Evolutionary conservation across 2,329 filamentous ascomycete species (phyloP).

Genomic region (Knufia fluminis): DNA sequence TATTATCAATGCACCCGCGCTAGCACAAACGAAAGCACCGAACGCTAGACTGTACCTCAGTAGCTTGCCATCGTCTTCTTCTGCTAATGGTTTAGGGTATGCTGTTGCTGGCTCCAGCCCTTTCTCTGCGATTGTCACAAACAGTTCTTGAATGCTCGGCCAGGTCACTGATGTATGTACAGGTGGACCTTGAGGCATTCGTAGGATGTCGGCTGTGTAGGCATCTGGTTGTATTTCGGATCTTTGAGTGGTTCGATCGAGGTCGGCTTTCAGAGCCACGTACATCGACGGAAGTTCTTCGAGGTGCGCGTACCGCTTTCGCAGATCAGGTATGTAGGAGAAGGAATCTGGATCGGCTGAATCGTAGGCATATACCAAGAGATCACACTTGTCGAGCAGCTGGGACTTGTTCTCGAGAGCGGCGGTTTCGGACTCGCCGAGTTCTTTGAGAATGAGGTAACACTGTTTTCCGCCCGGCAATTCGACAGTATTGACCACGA

Average conservation of each 20-base stretch:
- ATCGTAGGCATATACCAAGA: constrained; percentile 93
- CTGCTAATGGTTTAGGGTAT: constrained; percentile 83
- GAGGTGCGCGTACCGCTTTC: constrained; percentile 69
- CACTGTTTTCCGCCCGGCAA: constrained; percentile 93
- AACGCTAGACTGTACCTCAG: constrained; percentile 79
- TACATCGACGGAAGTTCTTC: constrained; percentile 88
- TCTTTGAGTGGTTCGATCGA: constrained; percentile 93
- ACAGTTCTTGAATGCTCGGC: constrained; percentile 88
- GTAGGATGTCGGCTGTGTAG: constrained; percentile 69
- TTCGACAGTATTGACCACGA: constrained; percentile 92
- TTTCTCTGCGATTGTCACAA: constrained; percentile 82
- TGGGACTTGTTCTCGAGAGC: constrained; percentile 87
- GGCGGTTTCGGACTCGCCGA: constrained; percentile 79
- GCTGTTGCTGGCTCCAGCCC: constrained; percentile 82
- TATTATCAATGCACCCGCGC: constrained; percentile 49
- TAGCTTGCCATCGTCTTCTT: constrained; percentile 51
- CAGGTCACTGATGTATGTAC: constrained; percentile 92
- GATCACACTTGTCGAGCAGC: constrained; percentile 75
- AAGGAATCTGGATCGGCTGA: constrained; percentile 96
- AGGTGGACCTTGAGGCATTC: constrained; percentile 64
- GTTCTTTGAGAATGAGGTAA: constrained; percentile 89
- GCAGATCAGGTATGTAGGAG: constrained; percentile 74
- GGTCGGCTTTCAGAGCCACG: constrained; percentile 86
- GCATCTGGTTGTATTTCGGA: constrained; percentile 85
- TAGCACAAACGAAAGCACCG: constrained; percentile 57